phyloP scores from a whole-genome alignment of 495 filamentous ascomycete species.

The Clavariopsis aquatica region DNA sequence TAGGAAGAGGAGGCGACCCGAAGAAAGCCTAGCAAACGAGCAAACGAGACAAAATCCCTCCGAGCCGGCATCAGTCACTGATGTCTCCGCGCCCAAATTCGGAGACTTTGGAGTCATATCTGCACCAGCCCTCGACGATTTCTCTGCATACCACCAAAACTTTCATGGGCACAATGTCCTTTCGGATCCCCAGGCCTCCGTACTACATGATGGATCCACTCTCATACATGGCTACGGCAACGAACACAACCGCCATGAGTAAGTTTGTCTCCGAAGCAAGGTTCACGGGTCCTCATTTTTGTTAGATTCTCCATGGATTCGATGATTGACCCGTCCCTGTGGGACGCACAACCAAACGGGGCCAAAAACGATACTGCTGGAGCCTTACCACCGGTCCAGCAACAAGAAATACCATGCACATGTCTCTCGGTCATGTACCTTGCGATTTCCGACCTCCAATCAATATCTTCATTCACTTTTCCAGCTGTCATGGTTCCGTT shows the following conservation, averaged over 20 bases:
- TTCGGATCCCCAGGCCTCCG: not conserved
- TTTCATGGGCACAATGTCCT: slow-evolving; percentile 6
- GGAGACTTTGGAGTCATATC: slow-evolving; percentile 13
- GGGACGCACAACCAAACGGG: slow-evolving; percentile 13
- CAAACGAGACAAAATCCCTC: not conserved
- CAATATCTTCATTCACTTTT: slow-evolving; percentile 39
- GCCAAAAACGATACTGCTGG: slow-evolving; percentile 7
- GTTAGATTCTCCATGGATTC: slow-evolving; percentile 14
- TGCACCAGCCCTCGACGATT: not conserved
- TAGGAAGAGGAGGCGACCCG: slow-evolving; percentile 40
- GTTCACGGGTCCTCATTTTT: not conserved
- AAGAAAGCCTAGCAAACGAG: slow-evolving; percentile 7
- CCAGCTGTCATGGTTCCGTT: slow-evolving; percentile 40
- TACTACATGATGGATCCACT: slow-evolving; percentile 2
- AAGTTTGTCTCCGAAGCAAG: slow-evolving; percentile 1
- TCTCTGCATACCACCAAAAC: not conserved
- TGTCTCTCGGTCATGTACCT: slow-evolving; percentile 46
- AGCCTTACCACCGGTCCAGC: not conserved
- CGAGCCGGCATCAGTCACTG: not conserved
- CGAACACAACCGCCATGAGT: slow-evolving; percentile 7
- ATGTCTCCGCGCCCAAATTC: slow-evolving; percentile 8
- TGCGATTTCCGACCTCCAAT: slow-evolving; percentile 38
- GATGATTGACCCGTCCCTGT: slow-evolving; percentile 22
- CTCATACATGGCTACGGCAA: not conserved
- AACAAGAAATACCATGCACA: slow-evolving; percentile 32